Base-by-base conservation (phyloP, 1,284 basidiomycete genomes). In the Malassezia yamatoensis region DNA sequence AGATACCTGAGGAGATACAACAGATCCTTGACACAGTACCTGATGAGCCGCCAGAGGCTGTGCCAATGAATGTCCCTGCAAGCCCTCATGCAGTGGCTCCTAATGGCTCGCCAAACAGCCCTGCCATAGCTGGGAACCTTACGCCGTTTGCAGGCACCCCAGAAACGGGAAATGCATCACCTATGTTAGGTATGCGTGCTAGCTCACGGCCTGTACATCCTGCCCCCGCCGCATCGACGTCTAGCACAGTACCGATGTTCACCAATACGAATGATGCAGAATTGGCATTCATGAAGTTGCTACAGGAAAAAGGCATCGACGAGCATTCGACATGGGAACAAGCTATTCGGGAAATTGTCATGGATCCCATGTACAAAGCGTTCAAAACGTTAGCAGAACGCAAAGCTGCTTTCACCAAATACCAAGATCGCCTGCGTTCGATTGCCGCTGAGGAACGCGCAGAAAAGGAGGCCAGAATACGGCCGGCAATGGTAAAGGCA, bases 251-350 rank as follows among this genome's bases (percentile, higher is more conserved):
- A 16, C 43, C 43, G 2, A 16, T 47, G 16, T 47, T 47, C 10
- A 35, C 45, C 45, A 47, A 47, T n/a, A 29, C 45, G 11, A 47
- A 89, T 67, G 88, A 93, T 65, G 90, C 90, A 21, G 90, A 96
- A 76, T 86, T 86, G 64, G 93, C 91, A 2, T 98, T 99, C 76
- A 83, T 85, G 63, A 85, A 87, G 76, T 79, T 98, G 50, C 78
- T 99, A 61, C 82, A 84, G 66, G 86, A 88, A 73, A 87, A 88
- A 49, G 86, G 87, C 20, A 85, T 98, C 46, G 87, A 90, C 77
- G 83, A 86, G 45, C 84, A 81, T 63, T 96, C 88, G 87, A 91
- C 89, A 18, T 99, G 94, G 94, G 94, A 99, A 76, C 84, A 88
- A 77, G 90, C 91, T 45, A 94, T 98, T 87, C 83, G 93, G 68